These are phyloP conservation scores for Saprolegnia diclina DNA, from an alignment of 352 stramenopile species.

Conservation along the genomic window DNA sequence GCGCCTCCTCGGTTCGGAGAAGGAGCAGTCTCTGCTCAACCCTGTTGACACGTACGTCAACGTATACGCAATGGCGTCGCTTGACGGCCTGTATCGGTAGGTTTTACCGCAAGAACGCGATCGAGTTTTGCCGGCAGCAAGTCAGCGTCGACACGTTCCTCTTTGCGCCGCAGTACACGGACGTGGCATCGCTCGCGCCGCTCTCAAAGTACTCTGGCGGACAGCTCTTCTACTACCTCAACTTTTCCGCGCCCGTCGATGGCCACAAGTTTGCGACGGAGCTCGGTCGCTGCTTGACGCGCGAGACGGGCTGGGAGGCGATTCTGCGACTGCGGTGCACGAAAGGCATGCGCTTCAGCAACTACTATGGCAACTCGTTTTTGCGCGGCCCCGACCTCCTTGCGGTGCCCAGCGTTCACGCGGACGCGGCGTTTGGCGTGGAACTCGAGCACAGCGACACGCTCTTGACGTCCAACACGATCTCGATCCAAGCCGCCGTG, in stretches of 20 bases:
- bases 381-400: conserved; percentile 96
- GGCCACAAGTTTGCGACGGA: conserved; percentile 93
- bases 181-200: conserved; percentile 92
- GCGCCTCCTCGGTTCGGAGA: conserved; percentile 74
- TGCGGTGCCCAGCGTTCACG: conserved; percentile 93
- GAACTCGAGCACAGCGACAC: conserved; percentile 97
- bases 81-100: conserved; percentile 55
- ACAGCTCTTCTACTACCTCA: conserved; percentile 96
- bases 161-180: conserved; percentile 93
- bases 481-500: conserved; percentile 95
- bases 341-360: conserved; percentile 95
- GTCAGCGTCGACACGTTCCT: conserved; percentile 99
- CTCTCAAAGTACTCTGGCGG: conserved; percentile 95
- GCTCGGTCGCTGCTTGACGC: conserved; percentile 86
- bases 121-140: conserved; percentile 97
- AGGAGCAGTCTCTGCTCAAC: conserved; percentile 87
- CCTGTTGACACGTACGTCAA: conserved; percentile 65
- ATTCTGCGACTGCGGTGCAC: conserved; percentile 97
- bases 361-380: conserved; percentile 99
- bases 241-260: conserved; percentile 89
- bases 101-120: conserved; percentile 88
- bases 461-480: conserved; percentile 88
- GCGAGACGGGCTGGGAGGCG: conserved; percentile 92
- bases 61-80: conserved; percentile 4
- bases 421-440: conserved; percentile 95